Percentiles rank a stretch among this genome's conserved stretches.
Conservation (phyloP, 805 yeast genomes). For the Pichia exigua region DNA sequence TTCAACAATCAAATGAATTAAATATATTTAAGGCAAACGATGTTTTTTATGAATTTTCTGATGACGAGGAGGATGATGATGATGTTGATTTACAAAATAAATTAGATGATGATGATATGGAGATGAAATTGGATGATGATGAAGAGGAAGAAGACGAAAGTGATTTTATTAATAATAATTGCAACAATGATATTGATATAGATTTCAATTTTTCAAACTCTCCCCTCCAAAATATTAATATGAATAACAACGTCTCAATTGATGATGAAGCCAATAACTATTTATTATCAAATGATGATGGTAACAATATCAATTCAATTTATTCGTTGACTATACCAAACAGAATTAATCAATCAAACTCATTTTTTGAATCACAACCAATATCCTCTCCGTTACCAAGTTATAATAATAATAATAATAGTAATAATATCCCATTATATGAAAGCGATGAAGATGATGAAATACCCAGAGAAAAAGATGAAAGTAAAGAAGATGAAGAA, state of each 20-base stretch:
- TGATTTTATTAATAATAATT: not conserved
- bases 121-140: conserved; percentile 10
- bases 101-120: conserved; percentile 23
- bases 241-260: not conserved
- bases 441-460: conserved; percentile 1
- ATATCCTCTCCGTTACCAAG: conserved; percentile 1
- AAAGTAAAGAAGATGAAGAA: not conserved
- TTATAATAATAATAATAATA: not conserved
- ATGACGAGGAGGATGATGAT: conserved; percentile 28
- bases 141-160: not conserved
- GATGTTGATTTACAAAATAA: conserved; percentile 22
- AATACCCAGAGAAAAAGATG: not conserved
- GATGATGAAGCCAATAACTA: conserved; percentile 16
- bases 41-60: conserved; percentile 25
- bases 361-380: not conserved
- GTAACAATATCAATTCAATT: conserved; percentile 16
- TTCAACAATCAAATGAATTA: conserved; percentile 27
- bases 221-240: not conserved
- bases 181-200: not conserved
- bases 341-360: not conserved
- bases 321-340: conserved; percentile 24
- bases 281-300: conserved; percentile 12
- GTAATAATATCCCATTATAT: not conserved
- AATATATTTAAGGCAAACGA: conserved; percentile 27
- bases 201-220: not conserved